Evolutionary conservation across 257 asterid species (phyloP), one percentile per base, ranked within the genome.

Genomic region (Solanum medicagineum): DNA sequence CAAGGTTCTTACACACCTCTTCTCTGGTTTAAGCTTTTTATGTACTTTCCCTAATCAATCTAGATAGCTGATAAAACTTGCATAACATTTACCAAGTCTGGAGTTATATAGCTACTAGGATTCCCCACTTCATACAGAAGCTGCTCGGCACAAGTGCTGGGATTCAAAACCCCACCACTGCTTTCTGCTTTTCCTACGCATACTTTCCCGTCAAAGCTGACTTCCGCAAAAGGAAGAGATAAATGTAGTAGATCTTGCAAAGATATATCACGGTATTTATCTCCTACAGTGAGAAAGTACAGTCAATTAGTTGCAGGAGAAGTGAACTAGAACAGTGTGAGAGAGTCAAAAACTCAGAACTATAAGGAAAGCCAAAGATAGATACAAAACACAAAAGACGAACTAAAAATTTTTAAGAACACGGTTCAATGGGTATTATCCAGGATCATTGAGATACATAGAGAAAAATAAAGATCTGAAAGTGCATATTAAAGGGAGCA

Each of bases 111-210:
- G 56, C 94, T 91, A 88, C 98, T 87, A 85, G 99, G 98, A 91
- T 95, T 96, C 87, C 98, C 98, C 84, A 97, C 88, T 91, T 97
- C 99, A 88, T 97, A 95, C n/a, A 97, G 98, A 89, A 97, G 98
- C 89, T 97, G 99, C 88, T 97, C 90, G 8, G 97, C 94, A 66
- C 99, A 97, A 83, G 98, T 97, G 93, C 89, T 90, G 75, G 86
- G 87, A 86, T 92, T 91, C 29, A 97, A 88, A 81, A 94, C 87
- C 83, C 98, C 98, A 42, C 95, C 93, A 65, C 93, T 92, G 86
- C 93, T 92, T 87, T 97, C 95, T 66, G 93, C 92, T 91, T 97
- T 97, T 59, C 95, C 98, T 49, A 97, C 95, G 86, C 87, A 90
- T 69, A 97, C 94, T 9, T 74, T 84, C 85, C 99, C 98, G 44